Evolutionary conservation across 352 stramenopile species (phyloP), one percentile per base, ranked within the genome.

Genomic region (Globisporangium barbulae): DNA sequence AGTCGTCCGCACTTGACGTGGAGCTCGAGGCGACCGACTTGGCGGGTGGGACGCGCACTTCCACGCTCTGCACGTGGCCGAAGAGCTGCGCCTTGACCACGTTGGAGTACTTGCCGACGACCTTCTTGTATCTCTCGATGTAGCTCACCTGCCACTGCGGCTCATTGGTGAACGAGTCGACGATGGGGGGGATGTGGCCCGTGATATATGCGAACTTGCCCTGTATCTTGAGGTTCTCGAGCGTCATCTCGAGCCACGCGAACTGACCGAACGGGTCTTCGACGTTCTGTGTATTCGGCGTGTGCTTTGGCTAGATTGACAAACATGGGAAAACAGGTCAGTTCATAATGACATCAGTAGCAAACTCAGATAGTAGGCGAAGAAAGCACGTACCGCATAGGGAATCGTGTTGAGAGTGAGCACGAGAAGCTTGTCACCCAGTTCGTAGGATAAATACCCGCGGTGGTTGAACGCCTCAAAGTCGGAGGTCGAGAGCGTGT

Each of bases 191-290:
- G 57, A 98, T 97, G 63, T 98, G 93, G 4, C 91, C 91, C 31
- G 90, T 76, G 49, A 98, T 91, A 59, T 92, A 96, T 13, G 88
- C 89, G 33, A 81, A 78, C 49, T 83, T 81, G 10, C 74, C 67
- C 8, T 59, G 58, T 19, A 64, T 50, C 9, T 69, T 67, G 35
- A 93, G 70, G 5, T 76, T 60, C 12, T 62, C 53, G 28, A 98
- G 67, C 30, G 87, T 89, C 22, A 68, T 63, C 56, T 91, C 83
- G 25, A 98, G 74, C 93, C 93, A 98, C 21, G 59, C 61, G 59
- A 98, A 97, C 68, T 98, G 93, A 9, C 69, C 72, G 22, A 97
- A 96, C 9, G 91, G 93, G 65, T 98, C 93, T 22, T 82, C n/a
- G n/a, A 67, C 47, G 10, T 75, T 49, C 8, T 71, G 81, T 25